Percentiles rank a stretch among this genome's conserved stretches.
Evolutionary conservation across 495 filamentous ascomycete species (phyloP).

Genomic region (Penicillium simplicissimum): DNA sequence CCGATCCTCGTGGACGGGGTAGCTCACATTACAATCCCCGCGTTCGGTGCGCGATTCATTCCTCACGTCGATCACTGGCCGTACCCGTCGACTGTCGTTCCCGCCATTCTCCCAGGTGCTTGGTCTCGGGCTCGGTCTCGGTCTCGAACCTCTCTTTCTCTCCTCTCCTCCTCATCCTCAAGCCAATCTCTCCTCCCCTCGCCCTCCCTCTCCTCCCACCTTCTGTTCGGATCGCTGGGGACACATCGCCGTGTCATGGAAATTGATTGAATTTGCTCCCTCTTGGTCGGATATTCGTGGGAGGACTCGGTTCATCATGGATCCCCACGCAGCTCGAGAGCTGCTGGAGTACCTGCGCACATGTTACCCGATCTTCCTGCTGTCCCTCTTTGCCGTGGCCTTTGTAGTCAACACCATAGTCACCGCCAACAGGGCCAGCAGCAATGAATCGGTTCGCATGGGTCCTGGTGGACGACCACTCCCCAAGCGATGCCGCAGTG

Average conservation of each 20-base stretch:
- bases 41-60: slow-evolving; percentile 26
- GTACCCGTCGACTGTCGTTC: slow-evolving; percentile 30
- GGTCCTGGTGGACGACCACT: slow-evolving; percentile 84
- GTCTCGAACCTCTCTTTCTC: neutral
- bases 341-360: slow-evolving; percentile 57
- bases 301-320: slow-evolving; percentile 35
- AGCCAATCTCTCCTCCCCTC: slow-evolving; percentile 25
- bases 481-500: slow-evolving; percentile 55
- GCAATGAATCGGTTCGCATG: slow-evolving; percentile 36
- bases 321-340: slow-evolving; percentile 41
- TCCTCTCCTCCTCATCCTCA: slow-evolving; percentile 6
- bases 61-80: slow-evolving; percentile 31
- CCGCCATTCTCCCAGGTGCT: slow-evolving; percentile 5
- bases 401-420: slow-evolving; percentile 64
- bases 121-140: neutral
- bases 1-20: slow-evolving; percentile 22
- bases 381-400: slow-evolving; percentile 65
- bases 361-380: slow-evolving; percentile 64
- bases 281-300: slow-evolving; percentile 22
- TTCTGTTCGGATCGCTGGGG: slow-evolving; percentile 9
- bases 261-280: slow-evolving; percentile 32
- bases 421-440: slow-evolving; percentile 47
- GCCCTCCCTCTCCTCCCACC: slow-evolving; percentile 13
- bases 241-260: slow-evolving; percentile 42
- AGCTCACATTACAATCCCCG: slow-evolving; percentile 3